These are phyloP conservation scores for Musa itinerans DNA, from an alignment of 176 grass and related monocot genomes.

Conservation along the genomic window DNA sequence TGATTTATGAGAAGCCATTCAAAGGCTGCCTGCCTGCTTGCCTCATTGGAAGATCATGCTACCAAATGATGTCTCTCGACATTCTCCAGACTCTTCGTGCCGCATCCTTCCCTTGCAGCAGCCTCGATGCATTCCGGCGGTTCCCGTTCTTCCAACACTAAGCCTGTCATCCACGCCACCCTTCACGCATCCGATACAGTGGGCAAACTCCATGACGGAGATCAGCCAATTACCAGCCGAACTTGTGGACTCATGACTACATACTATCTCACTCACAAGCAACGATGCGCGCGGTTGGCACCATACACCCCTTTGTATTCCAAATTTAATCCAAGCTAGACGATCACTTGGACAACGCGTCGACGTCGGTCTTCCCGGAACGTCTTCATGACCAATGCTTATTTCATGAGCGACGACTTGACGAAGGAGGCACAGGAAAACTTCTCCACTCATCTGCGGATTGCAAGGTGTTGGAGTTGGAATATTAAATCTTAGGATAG, in stretches of 20 bases:
- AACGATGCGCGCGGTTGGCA: not conserved
- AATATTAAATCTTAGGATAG: too few species aligned
- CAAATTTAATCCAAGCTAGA: conserved; percentile 6
- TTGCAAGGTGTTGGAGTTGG: not conserved
- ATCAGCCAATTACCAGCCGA: not conserved
- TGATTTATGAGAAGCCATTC: too few species aligned
- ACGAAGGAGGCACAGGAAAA: conserved; percentile 12
- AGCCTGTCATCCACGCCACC: too few species aligned
- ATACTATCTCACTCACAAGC: conserved; percentile 17
- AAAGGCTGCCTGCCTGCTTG: too few species aligned
- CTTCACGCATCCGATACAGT: too few species aligned
- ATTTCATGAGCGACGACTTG: conserved; percentile 1
- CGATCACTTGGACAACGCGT: conserved; percentile 27
- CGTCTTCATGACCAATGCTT: not conserved
- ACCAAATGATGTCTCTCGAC: too few species aligned
- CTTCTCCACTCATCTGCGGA: conserved; percentile 6
- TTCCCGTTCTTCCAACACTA: too few species aligned
- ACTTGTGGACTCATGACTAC: conserved; percentile 16
- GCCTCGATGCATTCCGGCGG: too few species aligned
- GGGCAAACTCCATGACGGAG: not conserved
- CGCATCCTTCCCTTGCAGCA: too few species aligned
- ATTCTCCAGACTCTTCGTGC: too few species aligned
- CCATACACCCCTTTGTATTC: too few species aligned
- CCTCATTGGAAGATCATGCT: too few species aligned
- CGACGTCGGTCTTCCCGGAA: not conserved